Evolutionary conservation across 2,329 filamentous ascomycete species (phyloP).

Genomic region (Coniochaeta sp.): DNA sequence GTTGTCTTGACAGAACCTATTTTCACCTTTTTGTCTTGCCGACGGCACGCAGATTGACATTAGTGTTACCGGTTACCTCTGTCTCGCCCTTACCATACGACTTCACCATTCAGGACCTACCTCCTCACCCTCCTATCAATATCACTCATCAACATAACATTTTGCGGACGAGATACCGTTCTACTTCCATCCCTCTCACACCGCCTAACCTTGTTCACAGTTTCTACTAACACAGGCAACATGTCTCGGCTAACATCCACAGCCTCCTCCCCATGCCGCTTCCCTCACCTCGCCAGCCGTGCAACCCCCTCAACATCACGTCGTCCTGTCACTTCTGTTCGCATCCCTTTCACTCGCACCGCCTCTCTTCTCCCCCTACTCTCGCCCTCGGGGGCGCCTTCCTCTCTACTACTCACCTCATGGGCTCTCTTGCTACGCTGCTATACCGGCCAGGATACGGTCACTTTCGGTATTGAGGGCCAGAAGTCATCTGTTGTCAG

Average conservation of each 20-base stretch:
- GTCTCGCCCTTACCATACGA: slow-evolving; percentile 12
- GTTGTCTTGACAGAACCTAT: slow-evolving; percentile 6
- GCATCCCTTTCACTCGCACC: neutral
- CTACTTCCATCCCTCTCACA: too few species aligned
- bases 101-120: too few species aligned
- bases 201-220: too few species aligned
- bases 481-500: neutral
- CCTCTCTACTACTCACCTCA: neutral
- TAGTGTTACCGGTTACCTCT: slow-evolving; percentile 10
- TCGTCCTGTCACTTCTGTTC: neutral
- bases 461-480: neutral
- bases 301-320: neutral
- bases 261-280: neutral
- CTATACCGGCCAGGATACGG: slow-evolving; percentile 9
- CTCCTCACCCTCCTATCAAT: too few species aligned
- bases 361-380: neutral
- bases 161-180: slow-evolving; percentile 4
- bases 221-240: neutral
- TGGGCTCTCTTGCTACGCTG: slow-evolving; percentile 7
- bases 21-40: slow-evolving; percentile 11
- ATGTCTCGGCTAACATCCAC: neutral
- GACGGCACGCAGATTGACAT: slow-evolving; percentile 9
- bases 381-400: neutral
- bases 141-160: too few species aligned
- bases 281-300: neutral